Conservation (phyloP, 129 eudicot genomes). For the Pseudognaphalium luteoalbum region DNA sequence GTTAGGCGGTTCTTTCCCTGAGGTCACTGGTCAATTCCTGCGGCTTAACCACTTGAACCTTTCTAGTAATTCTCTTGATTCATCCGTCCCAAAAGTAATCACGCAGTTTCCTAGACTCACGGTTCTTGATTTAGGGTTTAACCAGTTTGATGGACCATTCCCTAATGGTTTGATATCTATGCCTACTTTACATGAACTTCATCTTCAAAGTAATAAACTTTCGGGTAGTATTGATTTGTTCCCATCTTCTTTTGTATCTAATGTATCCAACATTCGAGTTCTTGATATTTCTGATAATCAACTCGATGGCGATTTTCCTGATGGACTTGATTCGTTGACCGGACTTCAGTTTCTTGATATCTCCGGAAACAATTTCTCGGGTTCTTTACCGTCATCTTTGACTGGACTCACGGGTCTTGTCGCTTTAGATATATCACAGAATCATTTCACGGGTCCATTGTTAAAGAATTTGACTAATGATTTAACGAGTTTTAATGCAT, state of each 20-base stretch:
- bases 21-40: conserved; percentile 72
- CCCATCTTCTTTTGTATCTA: conserved; percentile 42
- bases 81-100: conserved; percentile 66
- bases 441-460: conserved; percentile 72
- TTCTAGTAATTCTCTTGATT: conserved; percentile 65
- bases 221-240: conserved; percentile 57
- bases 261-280: conserved; percentile 53
- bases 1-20: conserved; percentile 76
- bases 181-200: conserved; percentile 82
- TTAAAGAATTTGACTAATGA: conserved; percentile 55
- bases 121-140: conserved; percentile 79
- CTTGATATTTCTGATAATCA: conserved; percentile 83
- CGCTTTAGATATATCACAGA: conserved; percentile 72
- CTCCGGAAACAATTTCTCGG: conserved; percentile 80
- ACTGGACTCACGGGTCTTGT: conserved; percentile 49
- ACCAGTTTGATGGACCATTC: conserved; percentile 70
- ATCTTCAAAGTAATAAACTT: conserved; percentile 59
- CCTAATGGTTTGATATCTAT: conserved; percentile 54
- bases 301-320: conserved; percentile 68
- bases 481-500: conserved; percentile 76
- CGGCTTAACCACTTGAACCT: conserved; percentile 79
- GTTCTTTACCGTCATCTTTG: conserved; percentile 73
- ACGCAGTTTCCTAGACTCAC: conserved; percentile 69
- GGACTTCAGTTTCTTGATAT: conserved; percentile 61
- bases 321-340: conserved; percentile 58